Base-by-base conservation (phyloP, 371 early-diverging fungal species). In the Vairimorpha apis region DNA sequence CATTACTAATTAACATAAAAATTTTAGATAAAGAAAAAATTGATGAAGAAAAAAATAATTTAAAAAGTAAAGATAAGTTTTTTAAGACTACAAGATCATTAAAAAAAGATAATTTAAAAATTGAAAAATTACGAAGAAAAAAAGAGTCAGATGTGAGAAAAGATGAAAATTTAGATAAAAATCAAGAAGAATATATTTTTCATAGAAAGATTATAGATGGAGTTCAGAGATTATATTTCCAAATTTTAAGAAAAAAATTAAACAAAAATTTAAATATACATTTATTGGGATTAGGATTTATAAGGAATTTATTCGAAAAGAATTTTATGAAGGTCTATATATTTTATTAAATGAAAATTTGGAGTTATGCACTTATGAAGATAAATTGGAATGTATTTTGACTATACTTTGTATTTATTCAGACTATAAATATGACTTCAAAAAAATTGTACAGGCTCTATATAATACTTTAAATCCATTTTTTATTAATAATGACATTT, bases 241-340 rank as follows among this genome's bases (percentile, higher is more conserved):
- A 62, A 21, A 65, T 77, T 18, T 64, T 77, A n/a, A 73, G 65
- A 53, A 25, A 68, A 47, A 65, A 38, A 73, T 27, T 23, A 53
- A 62, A 21, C 70, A 65, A 5, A 77, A 41, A 47, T 74, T 51
- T 63, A 66, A 67, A 53, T 43, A 59, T 35, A 60, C 55, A 23
- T 77, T 77, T 66, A 41, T 60, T n/a, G 73, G 77, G 7, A 33
- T 77, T 38, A 32, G 29, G 16, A 70, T 65, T n/a, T 74, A 74
- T 53, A 62, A 47, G n/a, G 69, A 65, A 38, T 45, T 69, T 23
- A 62, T 77, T 21, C n/a, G 77, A 59, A 41, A 69, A 37, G 77
- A 74, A 41, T 70, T 77, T 51, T 60, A 38, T 23, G 77, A 77
- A 62, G 77, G 77, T 2, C 41, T 77, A 13, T 73, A 70, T 56